These are phyloP conservation scores for Akanthomyces dipterigenus DNA, from an alignment of 2,329 filamentous ascomycete genomes.

Conservation along the genomic window DNA sequence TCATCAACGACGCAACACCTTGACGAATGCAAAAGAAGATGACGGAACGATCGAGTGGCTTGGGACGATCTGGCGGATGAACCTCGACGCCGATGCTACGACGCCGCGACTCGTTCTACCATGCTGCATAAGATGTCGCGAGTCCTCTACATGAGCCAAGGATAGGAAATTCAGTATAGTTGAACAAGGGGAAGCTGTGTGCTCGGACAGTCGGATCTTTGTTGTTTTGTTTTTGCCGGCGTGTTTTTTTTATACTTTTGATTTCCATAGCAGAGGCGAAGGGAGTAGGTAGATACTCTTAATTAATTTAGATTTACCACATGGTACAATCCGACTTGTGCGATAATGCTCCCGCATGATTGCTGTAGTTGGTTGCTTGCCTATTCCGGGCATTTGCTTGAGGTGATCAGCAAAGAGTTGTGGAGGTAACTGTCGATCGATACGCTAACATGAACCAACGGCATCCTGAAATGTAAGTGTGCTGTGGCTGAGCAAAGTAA, in stretches of 20 bases:
- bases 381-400: not conserved
- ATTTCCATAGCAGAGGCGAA: slow-evolving; percentile 12
- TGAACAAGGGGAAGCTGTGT: not conserved
- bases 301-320: slow-evolving; percentile 11
- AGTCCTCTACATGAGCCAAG: not conserved
- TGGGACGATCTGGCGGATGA: not conserved
- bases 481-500: slow-evolving; percentile 3
- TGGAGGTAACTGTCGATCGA: slow-evolving; percentile 8
- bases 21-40: slow-evolving; percentile 6
- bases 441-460: not conserved
- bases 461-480: not conserved
- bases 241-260: slow-evolving; percentile 2
- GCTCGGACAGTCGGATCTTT: not conserved
- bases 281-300: slow-evolving; percentile 7
- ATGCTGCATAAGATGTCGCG: not conserved
- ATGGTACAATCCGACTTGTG: too few species aligned
- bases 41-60: not conserved
- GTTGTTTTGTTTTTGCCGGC: slow-evolving; percentile 7
- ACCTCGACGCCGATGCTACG: not conserved
- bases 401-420: not conserved
- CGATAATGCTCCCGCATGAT: too few species aligned
- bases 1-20: slow-evolving; percentile 9
- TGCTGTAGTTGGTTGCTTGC: not conserved
- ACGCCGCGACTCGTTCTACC: not conserved
- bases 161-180: not conserved